phyloP scores from a whole-genome alignment of 2,329 filamentous ascomycete species.

The Arthrobotrys sinensis region DNA sequence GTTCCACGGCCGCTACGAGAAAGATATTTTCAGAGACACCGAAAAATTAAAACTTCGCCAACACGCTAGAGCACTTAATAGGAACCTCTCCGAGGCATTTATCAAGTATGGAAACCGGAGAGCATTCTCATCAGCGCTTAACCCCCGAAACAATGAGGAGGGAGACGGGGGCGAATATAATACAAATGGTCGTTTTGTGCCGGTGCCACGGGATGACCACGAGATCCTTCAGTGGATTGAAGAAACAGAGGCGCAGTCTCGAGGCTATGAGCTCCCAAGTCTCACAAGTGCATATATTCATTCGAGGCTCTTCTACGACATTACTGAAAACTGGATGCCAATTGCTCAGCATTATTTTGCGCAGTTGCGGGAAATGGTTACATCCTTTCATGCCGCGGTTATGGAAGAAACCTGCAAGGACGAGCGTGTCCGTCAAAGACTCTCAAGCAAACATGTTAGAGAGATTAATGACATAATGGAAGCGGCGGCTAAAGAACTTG shows the following conservation, averaged over 20 bases:
- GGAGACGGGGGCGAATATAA: constrained; percentile 1
- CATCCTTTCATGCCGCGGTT: constrained; percentile 12
- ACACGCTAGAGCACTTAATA: constrained; percentile 26
- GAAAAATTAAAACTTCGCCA: constrained; percentile 31
- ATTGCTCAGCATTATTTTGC: constrained; percentile 29
- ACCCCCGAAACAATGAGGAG: constrained; percentile 14
- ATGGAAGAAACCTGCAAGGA: constrained; percentile 25
- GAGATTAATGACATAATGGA: not conserved
- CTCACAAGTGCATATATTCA: constrained; percentile 27
- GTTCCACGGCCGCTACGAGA: constrained; percentile 35
- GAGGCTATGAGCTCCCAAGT: constrained; percentile 27
- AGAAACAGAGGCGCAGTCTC: not conserved
- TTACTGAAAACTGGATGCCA: constrained; percentile 36
- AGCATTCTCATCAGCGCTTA: constrained; percentile 21
- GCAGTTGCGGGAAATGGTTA: constrained; percentile 3
- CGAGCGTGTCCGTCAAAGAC: constrained; percentile 23
- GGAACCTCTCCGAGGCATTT: constrained; percentile 5
- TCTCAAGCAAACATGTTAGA: constrained; percentile 12
- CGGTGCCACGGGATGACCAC: not conserved
- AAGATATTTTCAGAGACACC: constrained; percentile 13
- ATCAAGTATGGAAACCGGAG: constrained; percentile 36
- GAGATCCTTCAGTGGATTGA: constrained; percentile 38
- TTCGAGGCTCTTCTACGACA: constrained; percentile 13
- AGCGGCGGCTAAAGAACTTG: constrained; percentile 1
- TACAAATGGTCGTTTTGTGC: not conserved